These are phyloP conservation scores for Truncatella angustata DNA, from an alignment of 2,329 filamentous ascomycete genomes.

Conservation along the genomic window DNA sequence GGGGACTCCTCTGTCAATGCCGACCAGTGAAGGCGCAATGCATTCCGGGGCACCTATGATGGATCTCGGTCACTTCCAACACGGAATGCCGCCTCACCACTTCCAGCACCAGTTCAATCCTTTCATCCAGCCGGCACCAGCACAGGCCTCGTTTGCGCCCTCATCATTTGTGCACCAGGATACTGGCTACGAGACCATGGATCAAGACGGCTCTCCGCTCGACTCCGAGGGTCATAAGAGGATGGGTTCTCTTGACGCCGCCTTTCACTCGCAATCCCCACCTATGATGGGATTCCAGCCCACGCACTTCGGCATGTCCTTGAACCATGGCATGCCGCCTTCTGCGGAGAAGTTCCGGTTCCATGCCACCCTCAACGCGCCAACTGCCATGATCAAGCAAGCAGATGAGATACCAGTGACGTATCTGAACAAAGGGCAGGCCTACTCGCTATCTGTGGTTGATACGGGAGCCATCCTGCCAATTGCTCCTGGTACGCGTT, in stretches of 20 bases:
- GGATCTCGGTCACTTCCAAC: constrained; percentile 68
- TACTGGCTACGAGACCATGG: constrained; percentile 76
- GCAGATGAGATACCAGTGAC: constrained; percentile 92
- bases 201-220: constrained; percentile 70
- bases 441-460: constrained; percentile 81
- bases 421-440: constrained; percentile 96
- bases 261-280: constrained; percentile 60
- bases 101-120: constrained; percentile 64
- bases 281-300: constrained; percentile 59
- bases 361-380: constrained; percentile 85
- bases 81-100: constrained; percentile 52
- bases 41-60: constrained; percentile 58
- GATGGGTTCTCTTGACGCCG: constrained; percentile 56
- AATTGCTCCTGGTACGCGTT: constrained; percentile 61
- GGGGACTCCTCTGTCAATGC: constrained; percentile 77
- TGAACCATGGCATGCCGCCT: constrained; percentile 46
- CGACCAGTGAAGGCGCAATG: constrained; percentile 64
- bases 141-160: constrained; percentile 66
- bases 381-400: constrained; percentile 93
- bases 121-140: constrained; percentile 62
- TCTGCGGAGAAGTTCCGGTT: constrained; percentile 78
- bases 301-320: constrained; percentile 44
- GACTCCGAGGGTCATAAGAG: constrained; percentile 50
- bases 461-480: constrained; percentile 69
- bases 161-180: constrained; percentile 80